phyloP scores from a whole-genome alignment of 2,329 filamentous ascomycete species.

The Xylaria sp. region DNA sequence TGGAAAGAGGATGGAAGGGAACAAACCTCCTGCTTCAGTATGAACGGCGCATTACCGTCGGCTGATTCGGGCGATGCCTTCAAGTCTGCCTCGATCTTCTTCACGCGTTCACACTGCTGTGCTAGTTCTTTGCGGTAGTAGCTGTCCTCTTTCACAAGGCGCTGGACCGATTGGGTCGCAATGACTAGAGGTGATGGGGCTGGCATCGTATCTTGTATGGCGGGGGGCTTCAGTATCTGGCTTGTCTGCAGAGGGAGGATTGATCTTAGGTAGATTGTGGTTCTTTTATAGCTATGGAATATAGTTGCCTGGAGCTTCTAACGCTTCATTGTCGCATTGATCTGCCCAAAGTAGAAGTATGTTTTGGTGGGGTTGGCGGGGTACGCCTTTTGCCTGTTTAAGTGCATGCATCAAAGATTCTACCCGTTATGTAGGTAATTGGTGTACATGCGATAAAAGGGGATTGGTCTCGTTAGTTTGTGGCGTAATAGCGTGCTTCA shows the following conservation, averaged over 20 bases:
- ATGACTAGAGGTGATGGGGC: slow-evolving; percentile 78
- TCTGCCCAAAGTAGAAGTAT: slow-evolving; percentile 35
- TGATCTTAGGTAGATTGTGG: too few relatives aligned
- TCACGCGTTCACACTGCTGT: slow-evolving; percentile 74
- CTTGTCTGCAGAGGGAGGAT: neutral
- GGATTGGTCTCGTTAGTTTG: too few relatives aligned
- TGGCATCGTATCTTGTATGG: slow-evolving; percentile 62
- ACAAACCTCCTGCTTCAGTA: slow-evolving; percentile 84
- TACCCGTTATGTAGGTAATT: neutral
- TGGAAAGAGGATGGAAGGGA: neutral
- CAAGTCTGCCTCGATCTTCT: slow-evolving; percentile 68
- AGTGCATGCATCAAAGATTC: slow-evolving; percentile 40
- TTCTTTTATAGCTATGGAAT: slow-evolving; percentile 14
- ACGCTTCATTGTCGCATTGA: neutral
- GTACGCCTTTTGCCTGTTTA: slow-evolving; percentile 42
- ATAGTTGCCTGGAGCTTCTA: slow-evolving; percentile 29
- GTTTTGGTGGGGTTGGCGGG: slow-evolving; percentile 45
- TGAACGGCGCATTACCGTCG: slow-evolving; percentile 77
- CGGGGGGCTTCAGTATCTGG: neutral
- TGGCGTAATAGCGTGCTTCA: too few relatives aligned
- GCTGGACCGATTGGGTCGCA: slow-evolving; percentile 76
- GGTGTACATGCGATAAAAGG: slow-evolving; percentile 2
- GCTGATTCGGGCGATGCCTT: slow-evolving; percentile 38
- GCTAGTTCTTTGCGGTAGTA: slow-evolving; percentile 88
- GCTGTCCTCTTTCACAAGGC: slow-evolving; percentile 88